Conservation (phyloP, 2,329 filamentous ascomycete genomes). For the Piedraia hortae region DNA sequence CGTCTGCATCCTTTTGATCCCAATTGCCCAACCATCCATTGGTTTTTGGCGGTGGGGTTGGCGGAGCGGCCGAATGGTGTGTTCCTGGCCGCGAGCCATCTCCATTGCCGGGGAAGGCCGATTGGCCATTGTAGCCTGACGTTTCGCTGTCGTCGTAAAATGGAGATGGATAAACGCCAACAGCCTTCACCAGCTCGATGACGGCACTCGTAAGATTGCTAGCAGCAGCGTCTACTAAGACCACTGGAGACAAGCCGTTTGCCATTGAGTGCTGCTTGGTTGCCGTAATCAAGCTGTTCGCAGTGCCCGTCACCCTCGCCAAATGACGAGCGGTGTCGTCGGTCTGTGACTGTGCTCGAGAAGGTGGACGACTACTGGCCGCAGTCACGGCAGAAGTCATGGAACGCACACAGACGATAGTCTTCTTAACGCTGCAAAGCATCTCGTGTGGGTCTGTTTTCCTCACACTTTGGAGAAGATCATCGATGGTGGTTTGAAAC, state of each 20-base stretch:
- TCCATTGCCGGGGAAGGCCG: no score
- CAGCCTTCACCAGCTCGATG: conserved; percentile 56
- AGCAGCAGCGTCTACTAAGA: conserved; percentile 71
- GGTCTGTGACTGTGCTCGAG: conserved; percentile 2
- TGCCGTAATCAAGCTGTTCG: conserved; percentile 85
- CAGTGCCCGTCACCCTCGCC: conserved; percentile 61
- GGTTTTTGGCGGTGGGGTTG: no score
- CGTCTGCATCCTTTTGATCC: no score
- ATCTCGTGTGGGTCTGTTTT: conserved; percentile 45
- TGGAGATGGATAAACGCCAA: conserved; percentile 38
- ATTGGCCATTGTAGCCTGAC: not conserved
- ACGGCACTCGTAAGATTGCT: conserved; percentile 68
- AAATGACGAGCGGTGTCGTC: conserved; percentile 23
- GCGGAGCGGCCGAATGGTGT: no score
- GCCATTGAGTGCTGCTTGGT: conserved; percentile 72
- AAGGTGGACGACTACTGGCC: conserved; percentile 9
- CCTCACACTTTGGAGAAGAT: conserved; percentile 54
- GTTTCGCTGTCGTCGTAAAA: conserved; percentile 2
- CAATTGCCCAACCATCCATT: no score
- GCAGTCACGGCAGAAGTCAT: conserved; percentile 50
- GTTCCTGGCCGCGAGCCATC: no score
- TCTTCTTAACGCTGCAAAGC: conserved; percentile 63
- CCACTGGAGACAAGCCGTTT: conserved; percentile 72
- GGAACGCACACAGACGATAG: conserved; percentile 54
- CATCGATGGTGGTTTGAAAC: conserved; percentile 84